A percentile compares a stretch with the other conserved stretches of the same genome.
Evolutionary conservation across 1,284 basidiomycete genomes (phyloP).

Genomic region (Tetrapyrgos nigripes): DNA sequence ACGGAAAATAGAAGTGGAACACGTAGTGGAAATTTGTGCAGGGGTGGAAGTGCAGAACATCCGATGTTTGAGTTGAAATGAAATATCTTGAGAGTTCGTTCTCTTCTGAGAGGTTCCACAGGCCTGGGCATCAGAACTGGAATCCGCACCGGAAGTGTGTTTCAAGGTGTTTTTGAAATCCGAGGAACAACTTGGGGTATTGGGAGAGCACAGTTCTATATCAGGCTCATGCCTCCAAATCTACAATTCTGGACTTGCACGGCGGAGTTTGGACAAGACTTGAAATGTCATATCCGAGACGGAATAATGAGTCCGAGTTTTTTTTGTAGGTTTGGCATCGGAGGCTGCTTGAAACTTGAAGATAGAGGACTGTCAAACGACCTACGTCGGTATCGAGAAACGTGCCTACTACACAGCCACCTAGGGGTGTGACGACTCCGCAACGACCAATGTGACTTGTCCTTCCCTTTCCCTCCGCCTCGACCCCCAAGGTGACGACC

Average conservation of each 20-base stretch:
- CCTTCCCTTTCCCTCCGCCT: neutral
- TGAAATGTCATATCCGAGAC: no score
- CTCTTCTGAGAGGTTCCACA: neutral
- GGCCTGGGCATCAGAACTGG: neutral
- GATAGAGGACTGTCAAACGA: neutral
- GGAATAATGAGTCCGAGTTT: neutral
- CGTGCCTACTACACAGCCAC: no score
- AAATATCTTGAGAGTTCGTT: neutral
- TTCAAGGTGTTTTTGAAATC: neutral
- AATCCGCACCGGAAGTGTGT: neutral
- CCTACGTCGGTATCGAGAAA: neutral
- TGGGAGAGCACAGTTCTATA: neutral
- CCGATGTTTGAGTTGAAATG: neutral
- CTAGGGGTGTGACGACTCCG: no score
- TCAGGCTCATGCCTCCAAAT: no score
- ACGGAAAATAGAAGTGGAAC: neutral
- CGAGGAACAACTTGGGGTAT: neutral
- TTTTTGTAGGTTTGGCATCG: neutral
- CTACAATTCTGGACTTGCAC: neutral
- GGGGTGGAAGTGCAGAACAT: neutral
- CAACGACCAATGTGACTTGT: neutral
- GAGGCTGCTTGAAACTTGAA: neutral
- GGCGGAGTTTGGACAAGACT: no score
- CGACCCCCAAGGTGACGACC: slow-evolving; percentile 4
- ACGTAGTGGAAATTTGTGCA: neutral